phyloP scores from a whole-genome alignment of 2,329 filamentous ascomycete species.

The Sporothrix sp. region DNA sequence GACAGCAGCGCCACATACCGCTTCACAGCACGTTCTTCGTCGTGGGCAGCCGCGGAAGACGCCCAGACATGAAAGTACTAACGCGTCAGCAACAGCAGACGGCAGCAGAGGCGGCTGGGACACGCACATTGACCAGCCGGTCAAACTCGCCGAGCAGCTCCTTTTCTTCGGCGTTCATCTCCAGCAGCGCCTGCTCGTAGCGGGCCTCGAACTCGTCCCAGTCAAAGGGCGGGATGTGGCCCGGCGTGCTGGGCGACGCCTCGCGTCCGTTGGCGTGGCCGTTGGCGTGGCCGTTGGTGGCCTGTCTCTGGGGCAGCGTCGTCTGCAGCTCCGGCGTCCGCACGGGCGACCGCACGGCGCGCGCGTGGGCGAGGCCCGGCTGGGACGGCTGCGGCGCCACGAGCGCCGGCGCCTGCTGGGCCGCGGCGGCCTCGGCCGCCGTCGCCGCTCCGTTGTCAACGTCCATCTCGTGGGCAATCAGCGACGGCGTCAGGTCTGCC shows the following conservation, averaged over 20 bases:
- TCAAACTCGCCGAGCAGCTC: conserved; percentile 58
- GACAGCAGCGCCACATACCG: conserved; percentile 38
- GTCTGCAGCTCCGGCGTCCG: conserved; percentile 31
- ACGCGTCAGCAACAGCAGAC: not conserved
- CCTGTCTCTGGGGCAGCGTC: not conserved
- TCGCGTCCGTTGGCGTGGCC: not conserved
- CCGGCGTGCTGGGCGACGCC: conserved; percentile 39
- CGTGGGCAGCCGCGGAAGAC: conserved; percentile 57
- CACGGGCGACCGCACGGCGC: conserved; percentile 16
- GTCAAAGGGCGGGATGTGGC: conserved; percentile 50
- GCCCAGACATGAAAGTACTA: conserved; percentile 73
- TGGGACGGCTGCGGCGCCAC: not conserved
- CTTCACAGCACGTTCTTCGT: conserved; percentile 68
- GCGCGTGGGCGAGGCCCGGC: not conserved
- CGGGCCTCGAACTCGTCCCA: conserved; percentile 67
- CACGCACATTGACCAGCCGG: conserved; percentile 50
- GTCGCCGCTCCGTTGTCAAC: conserved; percentile 12
- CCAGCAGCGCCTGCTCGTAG: conserved; percentile 56
- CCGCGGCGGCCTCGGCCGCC: not conserved
- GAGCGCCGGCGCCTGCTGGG: not conserved
- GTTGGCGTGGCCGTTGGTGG: conserved; percentile 16
- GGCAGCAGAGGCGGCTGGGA: not conserved
- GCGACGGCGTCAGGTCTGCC: not conserved
- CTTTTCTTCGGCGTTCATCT: conserved; percentile 54
- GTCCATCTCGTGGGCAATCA: conserved; percentile 16